A percentile compares a stretch with the other conserved stretches of the same genome.
Conservation (phyloP, 441 rosid species). For the Jatropha podagrica region DNA sequence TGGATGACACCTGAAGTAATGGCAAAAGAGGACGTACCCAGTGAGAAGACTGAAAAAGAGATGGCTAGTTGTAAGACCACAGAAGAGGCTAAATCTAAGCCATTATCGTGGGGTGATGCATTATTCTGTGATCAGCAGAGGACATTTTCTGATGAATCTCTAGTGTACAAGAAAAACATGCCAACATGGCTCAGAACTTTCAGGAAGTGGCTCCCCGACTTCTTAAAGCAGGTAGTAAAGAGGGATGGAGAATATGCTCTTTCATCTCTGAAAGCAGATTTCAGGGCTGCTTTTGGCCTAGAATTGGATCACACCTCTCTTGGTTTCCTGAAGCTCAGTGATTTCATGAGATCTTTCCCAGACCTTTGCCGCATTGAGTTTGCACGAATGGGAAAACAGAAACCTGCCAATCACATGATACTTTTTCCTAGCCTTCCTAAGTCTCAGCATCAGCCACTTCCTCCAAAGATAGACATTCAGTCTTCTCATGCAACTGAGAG, state of each 20-base stretch:
- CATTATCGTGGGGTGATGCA: slow-evolving; percentile 49
- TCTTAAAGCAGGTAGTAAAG: slow-evolving; percentile 40
- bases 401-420: slow-evolving; percentile 68
- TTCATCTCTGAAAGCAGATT: slow-evolving; percentile 83
- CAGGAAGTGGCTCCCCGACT: slow-evolving; percentile 70
- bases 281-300: slow-evolving; percentile 54
- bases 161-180: slow-evolving; percentile 17
- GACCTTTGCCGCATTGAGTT: slow-evolving; percentile 50
- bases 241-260: slow-evolving; percentile 61
- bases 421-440: slow-evolving; percentile 45
- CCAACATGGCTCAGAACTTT: slow-evolving; percentile 69
- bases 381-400: slow-evolving; percentile 38
- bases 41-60: slow-evolving; percentile 20
- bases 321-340: slow-evolving; percentile 74
- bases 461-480: slow-evolving; percentile 19
- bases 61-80: slow-evolving; percentile 10
- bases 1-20: slow-evolving; percentile 8
- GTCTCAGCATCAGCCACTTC: slow-evolving; percentile 26
- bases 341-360: slow-evolving; percentile 61
- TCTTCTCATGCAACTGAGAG: slow-evolving; percentile 16
- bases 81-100: slow-evolving; percentile 35
- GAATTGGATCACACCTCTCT: slow-evolving; percentile 75
- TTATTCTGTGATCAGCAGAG: slow-evolving; percentile 41
- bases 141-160: slow-evolving; percentile 19
- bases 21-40: slow-evolving; percentile 10